These are phyloP conservation scores for Cytidiella melzeri DNA, from an alignment of 768 basidiomycete genomes.

Conservation along the genomic window DNA sequence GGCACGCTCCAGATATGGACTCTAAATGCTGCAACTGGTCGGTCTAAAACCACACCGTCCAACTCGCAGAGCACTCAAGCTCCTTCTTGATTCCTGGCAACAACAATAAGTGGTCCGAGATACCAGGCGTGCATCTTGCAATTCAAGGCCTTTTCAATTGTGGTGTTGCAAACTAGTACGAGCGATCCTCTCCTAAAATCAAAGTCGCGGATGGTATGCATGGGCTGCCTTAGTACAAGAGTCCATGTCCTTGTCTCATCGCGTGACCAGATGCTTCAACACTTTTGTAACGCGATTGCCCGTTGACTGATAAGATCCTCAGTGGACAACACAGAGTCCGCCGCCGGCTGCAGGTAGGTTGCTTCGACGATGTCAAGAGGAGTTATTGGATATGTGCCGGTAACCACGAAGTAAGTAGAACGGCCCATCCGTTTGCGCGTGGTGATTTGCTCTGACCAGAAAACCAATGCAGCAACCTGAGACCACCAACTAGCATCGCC, in stretches of 20 bases:
- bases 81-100: constrained; percentile 11
- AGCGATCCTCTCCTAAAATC: constrained; percentile 21
- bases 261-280: background rate
- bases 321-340: background rate
- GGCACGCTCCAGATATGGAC: too few species aligned
- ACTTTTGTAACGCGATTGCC: background rate
- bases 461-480: too few species aligned
- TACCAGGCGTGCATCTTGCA: constrained; percentile 19
- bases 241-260: background rate
- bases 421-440: too few species aligned
- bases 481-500: too few species aligned
- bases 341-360: too few species aligned
- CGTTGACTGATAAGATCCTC: background rate
- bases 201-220: constrained; percentile 15
- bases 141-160: constrained; percentile 16
- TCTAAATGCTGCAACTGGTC: constrained; percentile 14
- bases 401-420: too few species aligned
- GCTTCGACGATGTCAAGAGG: too few species aligned
- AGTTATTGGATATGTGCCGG: too few species aligned
- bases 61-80: constrained; percentile 16
- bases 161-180: constrained; percentile 21
- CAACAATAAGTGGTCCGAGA: constrained; percentile 18
- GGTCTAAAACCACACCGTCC: constrained; percentile 14
- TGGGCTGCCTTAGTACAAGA: background rate
- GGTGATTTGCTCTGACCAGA: too few species aligned